phyloP scores from a whole-genome alignment of 176 grass and related monocot species.

The Elaeis guineensis region DNA sequence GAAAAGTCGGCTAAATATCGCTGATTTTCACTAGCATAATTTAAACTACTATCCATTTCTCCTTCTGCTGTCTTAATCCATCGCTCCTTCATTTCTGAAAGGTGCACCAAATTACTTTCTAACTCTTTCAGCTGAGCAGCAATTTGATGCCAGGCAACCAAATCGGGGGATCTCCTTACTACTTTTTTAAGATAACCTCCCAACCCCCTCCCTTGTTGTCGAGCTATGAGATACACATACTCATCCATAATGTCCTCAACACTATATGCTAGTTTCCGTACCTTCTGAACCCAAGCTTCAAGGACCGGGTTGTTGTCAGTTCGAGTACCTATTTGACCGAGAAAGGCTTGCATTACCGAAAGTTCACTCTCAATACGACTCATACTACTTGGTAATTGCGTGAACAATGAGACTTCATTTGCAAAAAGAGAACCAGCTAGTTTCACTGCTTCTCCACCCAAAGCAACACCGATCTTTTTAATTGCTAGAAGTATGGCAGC shows the following conservation, averaged over 20 bases:
- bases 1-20: too few species aligned
- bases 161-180: neutral
- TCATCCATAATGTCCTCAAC: conserved; percentile 33
- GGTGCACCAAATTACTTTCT: conserved; percentile 1
- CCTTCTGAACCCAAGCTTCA: conserved; percentile 24
- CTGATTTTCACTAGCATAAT: conserved; percentile 2
- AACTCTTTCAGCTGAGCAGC: neutral
- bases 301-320: neutral
- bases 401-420: conserved; percentile 1
- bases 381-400: conserved; percentile 19
- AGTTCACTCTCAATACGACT: conserved; percentile 22
- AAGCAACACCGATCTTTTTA: conserved; percentile 21
- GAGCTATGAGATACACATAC: conserved; percentile 15
- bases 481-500: conserved; percentile 17
- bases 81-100: conserved; percentile 8
- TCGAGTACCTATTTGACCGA: conserved; percentile 4
- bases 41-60: neutral
- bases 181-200: conserved; percentile 16
- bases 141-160: conserved; percentile 12
- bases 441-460: conserved; percentile 16
- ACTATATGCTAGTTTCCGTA: conserved; percentile 21
- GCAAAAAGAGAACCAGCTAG: conserved; percentile 9
- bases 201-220: neutral
- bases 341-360: conserved; percentile 23
- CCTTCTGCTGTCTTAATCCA: conserved; percentile 4